Percentiles rank a stretch among this genome's conserved stretches.
phyloP scores from a whole-genome alignment of 1,284 basidiomycete genomes.

The Apiotrichum siamense region DNA sequence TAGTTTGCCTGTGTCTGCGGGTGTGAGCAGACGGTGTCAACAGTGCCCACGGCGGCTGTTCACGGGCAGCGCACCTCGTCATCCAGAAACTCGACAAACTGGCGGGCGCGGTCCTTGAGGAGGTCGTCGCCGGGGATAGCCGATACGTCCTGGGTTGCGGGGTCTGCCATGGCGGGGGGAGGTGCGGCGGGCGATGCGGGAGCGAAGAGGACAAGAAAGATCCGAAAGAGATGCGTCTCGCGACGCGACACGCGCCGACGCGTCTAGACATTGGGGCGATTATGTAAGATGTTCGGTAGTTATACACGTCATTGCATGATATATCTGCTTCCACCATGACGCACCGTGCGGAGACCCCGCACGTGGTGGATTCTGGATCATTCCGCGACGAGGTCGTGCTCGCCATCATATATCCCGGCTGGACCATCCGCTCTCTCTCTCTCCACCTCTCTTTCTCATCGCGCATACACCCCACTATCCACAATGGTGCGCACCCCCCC shows the following conservation, averaged over 20 bases:
- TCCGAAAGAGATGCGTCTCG: no score
- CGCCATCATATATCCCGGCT: not conserved
- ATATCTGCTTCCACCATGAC: not conserved
- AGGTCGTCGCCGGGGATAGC: slow-evolving; percentile 57
- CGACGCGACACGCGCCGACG: no score
- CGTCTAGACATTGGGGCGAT: no score
- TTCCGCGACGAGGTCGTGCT: not conserved
- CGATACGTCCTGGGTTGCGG: slow-evolving; percentile 32
- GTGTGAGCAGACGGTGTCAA: not conserved
- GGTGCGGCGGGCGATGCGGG: no score
- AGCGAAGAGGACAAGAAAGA: no score
- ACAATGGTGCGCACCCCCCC: not conserved
- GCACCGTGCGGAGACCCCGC: not conserved
- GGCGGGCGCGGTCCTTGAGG: slow-evolving; percentile 65
- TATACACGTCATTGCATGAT: no score
- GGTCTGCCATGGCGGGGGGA: slow-evolving; percentile 30
- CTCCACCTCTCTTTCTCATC: not conserved
- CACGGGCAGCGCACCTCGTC: slow-evolving; percentile 59
- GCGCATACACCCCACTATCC: not conserved
- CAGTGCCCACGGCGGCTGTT: no score
- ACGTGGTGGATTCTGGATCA: not conserved
- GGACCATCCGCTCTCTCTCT: not conserved
- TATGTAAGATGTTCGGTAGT: no score
- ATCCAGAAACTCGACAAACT: slow-evolving; percentile 82
- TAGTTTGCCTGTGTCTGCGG: slow-evolving; percentile 44